Conservation (phyloP, 2,329 filamentous ascomycete genomes). For the Elsinoe arachidis region DNA sequence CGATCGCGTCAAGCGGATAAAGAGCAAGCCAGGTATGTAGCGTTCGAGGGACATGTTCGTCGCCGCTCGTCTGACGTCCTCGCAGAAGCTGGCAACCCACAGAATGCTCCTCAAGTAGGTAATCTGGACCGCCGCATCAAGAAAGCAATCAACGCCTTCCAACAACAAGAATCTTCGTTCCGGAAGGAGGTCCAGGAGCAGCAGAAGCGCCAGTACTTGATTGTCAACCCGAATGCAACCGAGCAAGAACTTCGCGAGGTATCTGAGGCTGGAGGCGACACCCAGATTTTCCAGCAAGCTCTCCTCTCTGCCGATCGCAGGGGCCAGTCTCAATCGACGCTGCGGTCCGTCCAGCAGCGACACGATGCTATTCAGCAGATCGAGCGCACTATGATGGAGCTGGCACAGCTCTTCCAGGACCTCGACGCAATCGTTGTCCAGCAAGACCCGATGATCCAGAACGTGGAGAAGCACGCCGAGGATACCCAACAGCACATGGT, state of each 20-base stretch:
- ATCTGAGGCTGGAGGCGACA: slow-evolving; percentile 61
- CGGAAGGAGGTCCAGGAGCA: slow-evolving; percentile 72
- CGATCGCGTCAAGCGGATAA: slow-evolving; percentile 70
- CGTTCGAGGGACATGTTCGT: too few relatives aligned
- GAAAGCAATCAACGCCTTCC: slow-evolving; percentile 71
- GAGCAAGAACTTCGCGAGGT: slow-evolving; percentile 71
- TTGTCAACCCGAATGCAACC: slow-evolving; percentile 72
- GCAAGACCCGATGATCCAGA: slow-evolving; percentile 69
- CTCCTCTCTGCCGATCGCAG: slow-evolving; percentile 72
- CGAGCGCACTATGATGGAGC: slow-evolving; percentile 77
- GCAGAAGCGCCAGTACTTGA: slow-evolving; percentile 81
- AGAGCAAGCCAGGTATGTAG: slow-evolving; percentile 50
- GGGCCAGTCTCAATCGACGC: slow-evolving; percentile 70
- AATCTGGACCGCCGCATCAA: slow-evolving; percentile 73
- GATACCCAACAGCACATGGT: slow-evolving; percentile 76
- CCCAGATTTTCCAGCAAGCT: slow-evolving; percentile 81
- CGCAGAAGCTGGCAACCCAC: slow-evolving; percentile 59
- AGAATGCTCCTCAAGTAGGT: slow-evolving; percentile 72
- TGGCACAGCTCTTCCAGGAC: slow-evolving; percentile 81
- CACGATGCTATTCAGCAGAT: slow-evolving; percentile 87
- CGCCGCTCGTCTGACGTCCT: background rate
- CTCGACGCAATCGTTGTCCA: slow-evolving; percentile 78
- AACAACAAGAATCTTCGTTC: slow-evolving; percentile 70
- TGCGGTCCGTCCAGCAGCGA: slow-evolving; percentile 71
- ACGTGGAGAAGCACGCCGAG: slow-evolving; percentile 81